These are phyloP conservation scores for Debaryomyces singareniensis DNA, from an alignment of 1,139 yeast genomes.

Conservation along the genomic window DNA sequence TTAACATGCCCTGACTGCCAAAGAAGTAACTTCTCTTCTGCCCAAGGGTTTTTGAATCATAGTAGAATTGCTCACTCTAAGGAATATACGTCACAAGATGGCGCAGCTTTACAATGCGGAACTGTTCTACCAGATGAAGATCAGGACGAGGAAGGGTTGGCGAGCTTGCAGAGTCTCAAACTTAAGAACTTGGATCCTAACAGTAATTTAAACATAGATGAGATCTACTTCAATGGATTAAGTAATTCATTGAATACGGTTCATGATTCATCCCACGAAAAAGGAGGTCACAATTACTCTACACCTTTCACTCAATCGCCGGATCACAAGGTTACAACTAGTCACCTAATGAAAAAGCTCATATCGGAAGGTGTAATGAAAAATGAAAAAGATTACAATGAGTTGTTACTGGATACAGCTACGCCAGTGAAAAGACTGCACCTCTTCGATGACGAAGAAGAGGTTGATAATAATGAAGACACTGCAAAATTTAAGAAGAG, in stretches of 20 bases:
- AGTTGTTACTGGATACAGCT: slow-evolving; percentile 18
- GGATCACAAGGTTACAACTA: slow-evolving; percentile 8
- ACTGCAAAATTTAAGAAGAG: slow-evolving; percentile 2
- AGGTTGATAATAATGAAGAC: slow-evolving; percentile 4
- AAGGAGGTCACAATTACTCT: too few species aligned
- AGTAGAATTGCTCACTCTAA: slow-evolving; percentile 68
- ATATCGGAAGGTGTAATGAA: slow-evolving; percentile 19
- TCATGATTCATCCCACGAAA: slow-evolving; percentile 5
- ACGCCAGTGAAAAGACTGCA: slow-evolving; percentile 20
- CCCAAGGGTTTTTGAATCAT: slow-evolving; percentile 77
- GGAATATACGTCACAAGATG: slow-evolving; percentile 67
- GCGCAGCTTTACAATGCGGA: slow-evolving; percentile 71
- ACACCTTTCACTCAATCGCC: slow-evolving; percentile 7
- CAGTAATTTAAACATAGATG: slow-evolving; percentile 32
- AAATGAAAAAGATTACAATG: slow-evolving; percentile 19
- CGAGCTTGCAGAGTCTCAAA: slow-evolving; percentile 36
- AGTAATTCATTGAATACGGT: slow-evolving; percentile 14
- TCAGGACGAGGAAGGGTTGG: slow-evolving; percentile 54
- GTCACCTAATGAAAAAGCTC: slow-evolving; percentile 24
- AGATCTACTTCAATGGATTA: slow-evolving; percentile 32
- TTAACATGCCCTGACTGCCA: slow-evolving; percentile 65
- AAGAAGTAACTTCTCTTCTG: slow-evolving; percentile 65
- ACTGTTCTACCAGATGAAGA: slow-evolving; percentile 48
- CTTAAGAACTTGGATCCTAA: slow-evolving; percentile 36
- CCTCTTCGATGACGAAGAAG: slow-evolving; percentile 23